Conservation (phyloP, 805 yeast species). For the Isabelozyma rhagii region DNA sequence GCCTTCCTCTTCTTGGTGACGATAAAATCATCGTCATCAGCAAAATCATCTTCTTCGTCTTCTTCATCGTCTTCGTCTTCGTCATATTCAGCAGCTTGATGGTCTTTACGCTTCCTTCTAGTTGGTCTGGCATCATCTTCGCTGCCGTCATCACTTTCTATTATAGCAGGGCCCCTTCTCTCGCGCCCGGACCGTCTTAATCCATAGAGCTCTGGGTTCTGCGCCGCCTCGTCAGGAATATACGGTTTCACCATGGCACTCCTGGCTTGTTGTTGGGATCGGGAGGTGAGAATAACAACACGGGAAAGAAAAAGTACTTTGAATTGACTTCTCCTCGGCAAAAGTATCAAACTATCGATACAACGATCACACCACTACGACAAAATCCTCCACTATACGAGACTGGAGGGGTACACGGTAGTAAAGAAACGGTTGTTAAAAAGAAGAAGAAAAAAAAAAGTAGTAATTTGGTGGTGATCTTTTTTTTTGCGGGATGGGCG, state of each 20-base stretch:
- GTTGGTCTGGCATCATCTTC: constrained; percentile 24
- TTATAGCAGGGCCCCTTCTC: constrained; percentile 33
- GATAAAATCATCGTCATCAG: constrained; percentile 6
- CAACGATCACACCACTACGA: too few relatives aligned
- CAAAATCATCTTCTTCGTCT: constrained; percentile 13
- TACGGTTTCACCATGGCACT: constrained; percentile 21
- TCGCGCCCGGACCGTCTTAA: constrained; percentile 73
- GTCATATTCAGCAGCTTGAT: constrained; percentile 15
- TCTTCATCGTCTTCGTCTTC: constrained; percentile 6
- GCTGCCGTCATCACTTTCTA: constrained; percentile 37
- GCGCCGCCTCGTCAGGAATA: constrained; percentile 53
- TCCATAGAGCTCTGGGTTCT: constrained; percentile 81
- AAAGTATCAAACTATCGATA: not conserved
- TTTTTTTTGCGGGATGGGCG: not conserved
- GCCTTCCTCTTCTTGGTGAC: not conserved
- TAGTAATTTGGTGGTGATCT: not conserved
- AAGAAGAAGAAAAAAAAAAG: not conserved
- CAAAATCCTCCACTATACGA: too few relatives aligned
- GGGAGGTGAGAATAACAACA: not conserved
- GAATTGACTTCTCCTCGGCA: too few relatives aligned
- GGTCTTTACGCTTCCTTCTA: constrained; percentile 17
- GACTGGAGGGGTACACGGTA: too few relatives aligned
- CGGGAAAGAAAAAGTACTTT: too few relatives aligned
- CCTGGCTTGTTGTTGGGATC: not conserved
- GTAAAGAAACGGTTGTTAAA: not conserved